Base-by-base conservation (phyloP, 306 rosid species). In the Fragaria nilgerrensis region DNA sequence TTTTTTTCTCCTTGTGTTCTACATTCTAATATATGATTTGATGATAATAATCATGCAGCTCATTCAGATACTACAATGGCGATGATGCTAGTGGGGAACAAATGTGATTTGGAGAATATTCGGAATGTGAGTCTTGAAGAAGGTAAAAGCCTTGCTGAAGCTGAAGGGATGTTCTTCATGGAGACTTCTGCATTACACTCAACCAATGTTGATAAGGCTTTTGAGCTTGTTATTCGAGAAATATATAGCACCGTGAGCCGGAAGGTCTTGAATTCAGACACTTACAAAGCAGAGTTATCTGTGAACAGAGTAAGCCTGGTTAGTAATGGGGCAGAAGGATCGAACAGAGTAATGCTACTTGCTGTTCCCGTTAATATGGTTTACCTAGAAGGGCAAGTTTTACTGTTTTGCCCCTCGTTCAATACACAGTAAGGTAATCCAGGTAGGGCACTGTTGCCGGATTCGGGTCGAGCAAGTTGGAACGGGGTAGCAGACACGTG, bases 181-280 rank as follows among this genome's bases (percentile, higher is more conserved):
- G 98, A 94, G 83, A 92, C 98, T 55, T 94, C 98, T 49, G 98
- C 98, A 32, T 76, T 94, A 34, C 96, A 94, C 55, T 86, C 98
- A 3, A 94, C 93, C 36, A 94, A 94, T 70, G 98, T 94, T 3
- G 90, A 80, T 74, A 89, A 84, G 56, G 97, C 98, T 17, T 94
- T 94, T 37, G 98, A 94, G 81, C 85, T 90, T 78, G 97, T 94
- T 48, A 94, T 94, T 73, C 78, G 86, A 75, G 98, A 94, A 83
- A 94, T 94, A 75, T 94, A 90, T 88, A 90, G 81, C 88, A 94
- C 90, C 67, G 96, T 91, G 37, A 92, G 98, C 89, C 87, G 97
- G 81, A 94, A 91, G 86, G 98, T 94, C 44, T 90, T 94, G 70
- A 91, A 90, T 83, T 94, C 98, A 0, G 98, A 94, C 27, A 82